These are phyloP conservation scores for Starmerella powellii DNA, from an alignment of 805 yeast species.

Conservation along the genomic window DNA sequence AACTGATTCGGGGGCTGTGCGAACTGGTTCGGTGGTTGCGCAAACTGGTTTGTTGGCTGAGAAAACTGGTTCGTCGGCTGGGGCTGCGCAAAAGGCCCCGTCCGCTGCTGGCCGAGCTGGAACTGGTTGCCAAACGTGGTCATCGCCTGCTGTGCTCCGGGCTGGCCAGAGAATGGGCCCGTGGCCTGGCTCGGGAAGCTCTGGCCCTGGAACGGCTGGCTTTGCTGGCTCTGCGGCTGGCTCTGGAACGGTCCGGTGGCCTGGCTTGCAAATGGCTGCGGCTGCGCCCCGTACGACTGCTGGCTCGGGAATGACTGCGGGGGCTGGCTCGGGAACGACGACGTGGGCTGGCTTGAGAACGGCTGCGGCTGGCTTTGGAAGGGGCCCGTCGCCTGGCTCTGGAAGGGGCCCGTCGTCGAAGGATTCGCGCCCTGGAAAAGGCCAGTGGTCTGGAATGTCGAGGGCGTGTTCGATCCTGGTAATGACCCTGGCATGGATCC, in stretches of 20 bases:
- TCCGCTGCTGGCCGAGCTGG: conserved; percentile 5
- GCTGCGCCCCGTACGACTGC: too few species aligned
- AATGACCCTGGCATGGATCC: too few species aligned
- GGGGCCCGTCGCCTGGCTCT: conserved; percentile 14
- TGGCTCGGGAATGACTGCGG: too few species aligned
- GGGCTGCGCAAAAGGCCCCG: conserved; percentile 7
- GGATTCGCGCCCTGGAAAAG: conserved; percentile 15
- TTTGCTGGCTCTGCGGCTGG: too few species aligned
- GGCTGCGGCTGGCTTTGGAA: conserved; percentile 6
- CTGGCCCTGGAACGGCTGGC: too few species aligned
- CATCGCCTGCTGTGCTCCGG: neutral
- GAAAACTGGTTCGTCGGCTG: neutral
- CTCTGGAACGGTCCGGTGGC: too few species aligned
- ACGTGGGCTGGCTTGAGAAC: neutral
- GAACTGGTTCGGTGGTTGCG: too few species aligned
- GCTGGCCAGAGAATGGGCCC: neutral
- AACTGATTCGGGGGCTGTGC: conserved; percentile 8
- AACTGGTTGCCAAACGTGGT: conserved; percentile 1
- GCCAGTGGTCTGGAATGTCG: conserved; percentile 9
- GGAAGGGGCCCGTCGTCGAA: conserved; percentile 19
- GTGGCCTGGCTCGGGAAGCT: conserved; percentile 6
- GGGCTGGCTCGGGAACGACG: neutral
- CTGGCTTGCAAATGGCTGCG: too few species aligned
- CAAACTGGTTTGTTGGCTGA: too few species aligned
- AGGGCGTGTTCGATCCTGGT: too few species aligned